Percentiles rank a stretch among this genome's conserved stretches.
Evolutionary conservation across 305 asterid species (phyloP).

Genomic region (Plantago rigida): DNA sequence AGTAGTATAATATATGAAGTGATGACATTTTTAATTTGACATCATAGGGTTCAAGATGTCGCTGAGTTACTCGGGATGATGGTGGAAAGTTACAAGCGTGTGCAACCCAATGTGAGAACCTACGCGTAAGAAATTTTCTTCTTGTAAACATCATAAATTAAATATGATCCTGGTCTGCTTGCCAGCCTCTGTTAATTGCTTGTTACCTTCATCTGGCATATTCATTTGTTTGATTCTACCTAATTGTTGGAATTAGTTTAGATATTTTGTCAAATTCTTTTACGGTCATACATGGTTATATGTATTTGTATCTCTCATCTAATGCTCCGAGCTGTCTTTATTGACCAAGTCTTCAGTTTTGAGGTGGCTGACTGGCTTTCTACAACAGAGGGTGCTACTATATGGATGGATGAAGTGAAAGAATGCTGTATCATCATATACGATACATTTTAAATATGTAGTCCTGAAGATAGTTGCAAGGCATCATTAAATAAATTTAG

Average conservation of each 20-base stretch:
- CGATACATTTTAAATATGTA: background rate
- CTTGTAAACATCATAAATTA: conserved; percentile 28
- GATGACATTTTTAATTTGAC: conserved; percentile 24
- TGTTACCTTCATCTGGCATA: conserved; percentile 12
- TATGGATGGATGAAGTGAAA: conserved; percentile 17
- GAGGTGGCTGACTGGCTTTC: conserved; percentile 7
- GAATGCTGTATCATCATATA: background rate
- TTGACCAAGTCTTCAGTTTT: conserved; percentile 5
- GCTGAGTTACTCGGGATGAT: conserved; percentile 97
- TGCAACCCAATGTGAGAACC: conserved; percentile 98
- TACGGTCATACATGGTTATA: background rate
- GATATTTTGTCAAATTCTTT: too few relatives aligned
- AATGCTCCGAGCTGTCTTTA: conserved; percentile 14
- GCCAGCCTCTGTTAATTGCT: conserved; percentile 19
- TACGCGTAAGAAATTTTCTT: conserved; percentile 69
- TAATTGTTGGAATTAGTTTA: too few relatives aligned
- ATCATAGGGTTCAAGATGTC: conserved; percentile 90
- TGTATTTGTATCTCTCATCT: conserved; percentile 8
- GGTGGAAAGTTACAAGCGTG: conserved; percentile 86
- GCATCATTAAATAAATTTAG: conserved; percentile 15
- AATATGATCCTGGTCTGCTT: conserved; percentile 21
- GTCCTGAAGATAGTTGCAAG: conserved; percentile 11
- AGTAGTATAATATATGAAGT: conserved; percentile 22
- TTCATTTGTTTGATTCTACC: background rate
- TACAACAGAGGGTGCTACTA: background rate